Base-by-base conservation (phyloP, 768 basidiomycete species). In the Neoboletus subvelutipes region DNA sequence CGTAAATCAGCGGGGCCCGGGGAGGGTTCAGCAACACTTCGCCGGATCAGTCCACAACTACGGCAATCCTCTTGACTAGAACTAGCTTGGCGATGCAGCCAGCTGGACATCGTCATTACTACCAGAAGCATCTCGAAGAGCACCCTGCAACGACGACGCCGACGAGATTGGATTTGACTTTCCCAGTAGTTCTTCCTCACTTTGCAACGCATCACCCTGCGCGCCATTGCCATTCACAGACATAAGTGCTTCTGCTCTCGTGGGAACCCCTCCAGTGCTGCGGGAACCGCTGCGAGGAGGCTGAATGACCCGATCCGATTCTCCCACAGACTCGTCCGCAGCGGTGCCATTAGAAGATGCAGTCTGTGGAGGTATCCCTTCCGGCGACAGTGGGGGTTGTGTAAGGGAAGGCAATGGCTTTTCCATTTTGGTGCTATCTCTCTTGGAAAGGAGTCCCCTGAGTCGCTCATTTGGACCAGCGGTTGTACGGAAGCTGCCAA, bases 401-500 rank as follows among this genome's bases (percentile, higher is more conserved):
- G 64, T 49, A 45, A 66, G 64, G 56, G 69, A 62, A 37, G 71
- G 63, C 11, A 62, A 61, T 41, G 67, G 67, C 53, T 65, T 76
- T 43, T 69, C 73, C 52, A 47, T 45, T 58, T 59, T 67, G 45
- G 24, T 50, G 50, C 61, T 66, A 49, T 66, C 69, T 58, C 61
- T 67, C 55, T 67, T 62, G 7, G 67, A 70, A 22, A 77, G 62
- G 43, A 77, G 66, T 40, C 75, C 76, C 61, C 68, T 71, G 63
- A 77, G 63, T 52, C 76, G 74, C 45, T 74, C 72, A 54, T 73
- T 75, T 42, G 76, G 58, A 28, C 67, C 67, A 26, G 52, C 53
- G 6, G 50, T 57, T 10, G 66, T 37, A 20, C 69, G 67, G 39
- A 62, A 50, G 46, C 56, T 73, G 55, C 64, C 64, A 53, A 65